Evolutionary conservation across 257 asterid genomes (phyloP).

Genomic region (Nicotiana undulata): DNA sequence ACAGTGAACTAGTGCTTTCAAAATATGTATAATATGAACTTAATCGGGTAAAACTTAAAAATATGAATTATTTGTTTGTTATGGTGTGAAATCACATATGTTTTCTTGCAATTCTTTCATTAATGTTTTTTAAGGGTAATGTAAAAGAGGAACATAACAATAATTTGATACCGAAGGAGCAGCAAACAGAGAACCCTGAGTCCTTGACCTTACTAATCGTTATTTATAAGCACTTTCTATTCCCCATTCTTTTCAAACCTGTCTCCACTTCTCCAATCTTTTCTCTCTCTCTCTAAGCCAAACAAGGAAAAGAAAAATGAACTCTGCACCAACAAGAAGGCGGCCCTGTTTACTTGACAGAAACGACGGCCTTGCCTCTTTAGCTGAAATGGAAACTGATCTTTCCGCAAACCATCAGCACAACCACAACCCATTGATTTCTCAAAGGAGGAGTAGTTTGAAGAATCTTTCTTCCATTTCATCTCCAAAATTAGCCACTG

Average conservation of each 20-base stretch:
- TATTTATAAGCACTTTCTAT: background rate
- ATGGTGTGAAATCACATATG: too few species aligned
- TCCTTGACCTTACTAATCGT: background rate
- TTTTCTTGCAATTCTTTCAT: too few species aligned
- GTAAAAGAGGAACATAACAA: too few species aligned
- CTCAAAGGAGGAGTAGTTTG: background rate
- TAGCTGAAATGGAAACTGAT: background rate
- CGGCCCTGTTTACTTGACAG: background rate
- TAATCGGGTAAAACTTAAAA: too few species aligned
- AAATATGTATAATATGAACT: too few species aligned
- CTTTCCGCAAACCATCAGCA: background rate
- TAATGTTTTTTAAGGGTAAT: too few species aligned
- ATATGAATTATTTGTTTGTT: too few species aligned
- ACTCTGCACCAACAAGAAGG: background rate
- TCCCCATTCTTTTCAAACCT: background rate
- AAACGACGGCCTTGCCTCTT: background rate
- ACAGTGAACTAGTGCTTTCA: too few species aligned
- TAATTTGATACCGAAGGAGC: too few species aligned
- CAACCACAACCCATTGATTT: background rate
- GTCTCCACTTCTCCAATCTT: background rate
- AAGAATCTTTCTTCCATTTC: background rate
- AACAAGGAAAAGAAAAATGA: background rate
- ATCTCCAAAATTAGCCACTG: conserved; percentile 12
- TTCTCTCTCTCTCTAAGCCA: background rate
- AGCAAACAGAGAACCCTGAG: too few species aligned